Evolutionary conservation across 129 eudicot species (phyloP).

Genomic region (Mikania micrantha): DNA sequence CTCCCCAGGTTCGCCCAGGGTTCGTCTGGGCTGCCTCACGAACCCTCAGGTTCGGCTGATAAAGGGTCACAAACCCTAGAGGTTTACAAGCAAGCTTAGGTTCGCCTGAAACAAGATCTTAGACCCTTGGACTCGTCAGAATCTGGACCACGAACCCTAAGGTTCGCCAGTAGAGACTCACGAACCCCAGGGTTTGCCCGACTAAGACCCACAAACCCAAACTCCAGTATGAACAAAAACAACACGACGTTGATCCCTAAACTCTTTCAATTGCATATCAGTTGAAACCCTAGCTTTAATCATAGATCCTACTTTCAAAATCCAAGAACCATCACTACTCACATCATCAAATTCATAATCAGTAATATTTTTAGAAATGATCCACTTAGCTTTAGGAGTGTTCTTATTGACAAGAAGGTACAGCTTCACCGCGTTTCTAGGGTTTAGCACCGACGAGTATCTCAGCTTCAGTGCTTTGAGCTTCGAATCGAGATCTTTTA

Average conservation of each 20-base stretch:
- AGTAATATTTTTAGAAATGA: slow-evolving; percentile 51
- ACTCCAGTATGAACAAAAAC: slow-evolving; percentile 78
- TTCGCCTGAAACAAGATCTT: no score
- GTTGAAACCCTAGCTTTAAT: slow-evolving; percentile 68
- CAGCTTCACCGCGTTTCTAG: slow-evolving; percentile 57
- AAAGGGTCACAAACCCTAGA: no score
- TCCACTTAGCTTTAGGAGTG: slow-evolving; percentile 83
- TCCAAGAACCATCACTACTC: slow-evolving; percentile 47
- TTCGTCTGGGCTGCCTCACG: no score
- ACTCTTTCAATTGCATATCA: slow-evolving; percentile 81
- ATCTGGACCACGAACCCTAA: no score
- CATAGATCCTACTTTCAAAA: slow-evolving; percentile 65
- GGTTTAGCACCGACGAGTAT: slow-evolving; percentile 28
- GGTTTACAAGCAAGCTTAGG: no score
- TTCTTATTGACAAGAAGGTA: slow-evolving; percentile 75
- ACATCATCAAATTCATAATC: slow-evolving; percentile 30
- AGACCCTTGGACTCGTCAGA: no score
- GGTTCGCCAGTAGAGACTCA: no score
- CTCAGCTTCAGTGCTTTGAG: slow-evolving; percentile 64
- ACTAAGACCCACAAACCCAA: no score
- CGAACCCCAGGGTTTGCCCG: no score
- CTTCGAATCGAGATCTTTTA: slow-evolving; percentile 58
- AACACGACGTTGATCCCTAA: slow-evolving; percentile 83
- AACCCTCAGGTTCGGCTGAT: no score
- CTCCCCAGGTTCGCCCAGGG: no score